Conservation (phyloP, 148 eudicot genomes). For the Silene conica region DNA sequence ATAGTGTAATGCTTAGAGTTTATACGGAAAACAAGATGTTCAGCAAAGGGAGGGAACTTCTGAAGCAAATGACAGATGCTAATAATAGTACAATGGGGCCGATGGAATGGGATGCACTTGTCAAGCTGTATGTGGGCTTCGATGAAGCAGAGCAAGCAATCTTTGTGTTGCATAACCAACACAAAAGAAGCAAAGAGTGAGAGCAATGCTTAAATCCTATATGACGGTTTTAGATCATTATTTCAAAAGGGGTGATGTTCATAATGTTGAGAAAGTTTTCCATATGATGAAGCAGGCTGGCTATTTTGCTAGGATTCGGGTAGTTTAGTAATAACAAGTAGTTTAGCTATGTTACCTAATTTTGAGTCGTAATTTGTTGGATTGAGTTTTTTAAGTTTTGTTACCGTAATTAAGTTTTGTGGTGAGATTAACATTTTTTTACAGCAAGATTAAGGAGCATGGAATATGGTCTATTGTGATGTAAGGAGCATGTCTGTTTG, state of each 20-base stretch:
- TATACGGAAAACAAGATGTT: constrained; percentile 72
- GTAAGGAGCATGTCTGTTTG: too few species aligned
- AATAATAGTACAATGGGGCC: constrained; percentile 54
- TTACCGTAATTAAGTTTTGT: too few species aligned
- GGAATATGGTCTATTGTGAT: too few species aligned
- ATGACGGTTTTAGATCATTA: constrained; percentile 57
- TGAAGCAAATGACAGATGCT: constrained; percentile 59
- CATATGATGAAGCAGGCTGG: constrained; percentile 54
- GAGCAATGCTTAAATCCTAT: constrained; percentile 52
- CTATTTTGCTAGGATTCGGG: constrained; percentile 40
- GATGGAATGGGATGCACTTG: constrained; percentile 64
- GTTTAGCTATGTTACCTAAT: too few species aligned
- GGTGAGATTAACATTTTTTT: too few species aligned
- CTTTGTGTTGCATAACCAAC: constrained; percentile 46
- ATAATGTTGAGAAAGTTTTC: constrained; percentile 71
- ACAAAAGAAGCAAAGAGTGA: constrained; percentile 24
- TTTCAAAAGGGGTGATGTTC: constrained; percentile 65
- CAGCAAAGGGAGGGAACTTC: constrained; percentile 60
- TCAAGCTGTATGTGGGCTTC: constrained; percentile 61
- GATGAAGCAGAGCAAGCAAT: constrained; percentile 90
- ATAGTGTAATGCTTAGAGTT: constrained; percentile 45
- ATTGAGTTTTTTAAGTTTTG: too few species aligned
- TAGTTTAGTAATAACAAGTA: too few species aligned
- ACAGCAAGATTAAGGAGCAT: too few species aligned
- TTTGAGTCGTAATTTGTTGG: too few species aligned